Base-by-base conservation (phyloP, 495 filamentous ascomycete species). In the Stereocaulon alpinum region DNA sequence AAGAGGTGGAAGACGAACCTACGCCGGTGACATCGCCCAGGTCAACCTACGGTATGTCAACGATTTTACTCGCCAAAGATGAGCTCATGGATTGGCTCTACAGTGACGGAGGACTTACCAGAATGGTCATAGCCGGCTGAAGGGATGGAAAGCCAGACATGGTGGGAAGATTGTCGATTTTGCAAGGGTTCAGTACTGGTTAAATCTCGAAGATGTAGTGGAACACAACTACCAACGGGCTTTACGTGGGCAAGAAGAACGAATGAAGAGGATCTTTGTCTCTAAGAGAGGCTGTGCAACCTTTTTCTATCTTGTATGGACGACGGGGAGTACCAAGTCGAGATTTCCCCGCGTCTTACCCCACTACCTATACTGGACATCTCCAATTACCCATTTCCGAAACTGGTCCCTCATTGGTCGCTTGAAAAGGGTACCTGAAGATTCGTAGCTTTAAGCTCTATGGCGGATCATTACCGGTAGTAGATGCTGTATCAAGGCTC, bases 61-160 rank as follows among this genome's bases (percentile, higher is more conserved):
- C n/a, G 43, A 29, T n/a, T 14, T 24, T 40, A 40, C 20, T 7
- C 1, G 15, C 11, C 15, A 24, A 54, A 30, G 6, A 11, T n/a
- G 18, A 9, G 20, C 3, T 1, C 9, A 44, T 6, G 3, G 18
- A 18, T 29, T n/a, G 34, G 24, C 2, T 40, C 15, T 27, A 44
- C 59, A n/a, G 11, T 32, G 24, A 56, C 4, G 22, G 48, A n/a
- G 15, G 17, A 58, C 66, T 22, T 62, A 76, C 75, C 63, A 66
- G 59, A 32, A 78, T 58, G 4, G 74, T 78, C 60, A 77, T 73
- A 18, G 76, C 76, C 7, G 75, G 76, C 58, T 76, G 64, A 55
- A 76, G 66, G 40, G 61, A 58, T 6, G 76, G 76, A 53, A 71
- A 78, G 22, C 63, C 34, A 27, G 60, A 62, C 53, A 60, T 60